These are phyloP conservation scores for Pseudonitzschia delicatissima DNA, from an alignment of 108 stramenopile species.

Conservation along the genomic window DNA sequence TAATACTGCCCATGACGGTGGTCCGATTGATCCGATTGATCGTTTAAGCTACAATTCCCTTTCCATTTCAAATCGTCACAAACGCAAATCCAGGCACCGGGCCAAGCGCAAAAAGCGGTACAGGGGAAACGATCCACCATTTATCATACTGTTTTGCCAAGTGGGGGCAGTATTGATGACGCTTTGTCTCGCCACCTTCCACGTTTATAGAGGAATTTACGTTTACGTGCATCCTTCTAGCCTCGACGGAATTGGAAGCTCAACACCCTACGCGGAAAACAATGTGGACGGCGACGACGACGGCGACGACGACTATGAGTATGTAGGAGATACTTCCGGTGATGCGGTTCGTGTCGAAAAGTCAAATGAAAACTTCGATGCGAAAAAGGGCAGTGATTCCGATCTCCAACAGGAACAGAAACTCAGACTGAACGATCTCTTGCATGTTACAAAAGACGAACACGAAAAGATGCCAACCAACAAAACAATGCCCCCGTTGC, in stretches of 20 bases:
- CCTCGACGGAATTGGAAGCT: neutral
- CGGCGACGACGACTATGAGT: neutral
- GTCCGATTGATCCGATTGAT: too few species aligned
- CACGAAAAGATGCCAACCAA: too few species aligned
- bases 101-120: neutral
- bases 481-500: constrained; percentile 21
- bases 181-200: constrained; percentile 8
- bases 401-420: neutral
- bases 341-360: too few species aligned
- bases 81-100: constrained; percentile 4
- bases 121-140: constrained; percentile 21
- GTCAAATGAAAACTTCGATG: too few species aligned
- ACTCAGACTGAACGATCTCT: neutral
- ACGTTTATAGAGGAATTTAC: constrained; percentile 4
- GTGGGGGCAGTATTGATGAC: constrained; percentile 24
- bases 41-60: too few species aligned
- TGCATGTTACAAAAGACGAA: neutral
- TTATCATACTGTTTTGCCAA: constrained; percentile 23
- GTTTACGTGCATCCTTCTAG: too few species aligned
- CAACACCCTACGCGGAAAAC: too few species aligned
- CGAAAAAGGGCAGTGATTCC: neutral
- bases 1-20: neutral
- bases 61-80: neutral
- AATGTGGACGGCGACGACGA: neutral
- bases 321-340: neutral